phyloP scores from a whole-genome alignment of 768 basidiomycete genomes.

The Kwoniella shandongensis region DNA sequence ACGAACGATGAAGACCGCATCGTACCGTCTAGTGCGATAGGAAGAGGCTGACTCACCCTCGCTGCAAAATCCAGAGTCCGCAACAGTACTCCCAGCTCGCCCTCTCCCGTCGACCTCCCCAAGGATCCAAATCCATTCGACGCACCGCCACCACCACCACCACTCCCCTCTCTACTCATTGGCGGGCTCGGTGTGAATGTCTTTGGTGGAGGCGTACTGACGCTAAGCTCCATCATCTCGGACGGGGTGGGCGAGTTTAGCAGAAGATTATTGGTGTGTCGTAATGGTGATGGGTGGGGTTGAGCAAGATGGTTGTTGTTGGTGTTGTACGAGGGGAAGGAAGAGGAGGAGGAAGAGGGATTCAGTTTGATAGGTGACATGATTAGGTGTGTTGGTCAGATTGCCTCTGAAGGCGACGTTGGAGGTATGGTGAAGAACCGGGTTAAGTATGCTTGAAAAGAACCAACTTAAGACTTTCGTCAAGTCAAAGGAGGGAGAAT shows the following conservation, averaged over 20 bases:
- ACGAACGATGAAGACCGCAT: too few relatives aligned
- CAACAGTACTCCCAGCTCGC: constrained; percentile 38
- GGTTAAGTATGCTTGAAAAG: too few relatives aligned
- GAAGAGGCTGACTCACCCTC: constrained; percentile 28
- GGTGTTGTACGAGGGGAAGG: background rate
- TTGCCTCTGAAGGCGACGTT: too few relatives aligned
- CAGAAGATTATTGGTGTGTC: too few relatives aligned
- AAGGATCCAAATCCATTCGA: too few relatives aligned
- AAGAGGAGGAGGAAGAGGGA: background rate
- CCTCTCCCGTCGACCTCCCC: constrained; percentile 14
- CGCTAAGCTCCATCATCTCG: background rate
- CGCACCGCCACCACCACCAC: too few relatives aligned
- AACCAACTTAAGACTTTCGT: too few relatives aligned
- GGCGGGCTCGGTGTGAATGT: constrained; percentile 24
- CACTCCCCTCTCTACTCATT: constrained; percentile 10
- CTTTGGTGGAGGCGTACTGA: constrained; percentile 23
- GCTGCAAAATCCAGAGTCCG: constrained; percentile 50
- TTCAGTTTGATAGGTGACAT: background rate
- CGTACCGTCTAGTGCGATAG: too few relatives aligned
- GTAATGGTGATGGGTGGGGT: too few relatives aligned
- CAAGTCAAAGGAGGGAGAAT: too few relatives aligned
- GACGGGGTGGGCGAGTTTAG: background rate
- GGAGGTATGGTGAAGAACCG: too few relatives aligned
- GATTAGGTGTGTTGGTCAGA: too few relatives aligned
- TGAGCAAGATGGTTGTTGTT: background rate